Base-by-base conservation (phyloP, 2,329 filamentous ascomycete genomes). In the Thelonectria blattea region DNA sequence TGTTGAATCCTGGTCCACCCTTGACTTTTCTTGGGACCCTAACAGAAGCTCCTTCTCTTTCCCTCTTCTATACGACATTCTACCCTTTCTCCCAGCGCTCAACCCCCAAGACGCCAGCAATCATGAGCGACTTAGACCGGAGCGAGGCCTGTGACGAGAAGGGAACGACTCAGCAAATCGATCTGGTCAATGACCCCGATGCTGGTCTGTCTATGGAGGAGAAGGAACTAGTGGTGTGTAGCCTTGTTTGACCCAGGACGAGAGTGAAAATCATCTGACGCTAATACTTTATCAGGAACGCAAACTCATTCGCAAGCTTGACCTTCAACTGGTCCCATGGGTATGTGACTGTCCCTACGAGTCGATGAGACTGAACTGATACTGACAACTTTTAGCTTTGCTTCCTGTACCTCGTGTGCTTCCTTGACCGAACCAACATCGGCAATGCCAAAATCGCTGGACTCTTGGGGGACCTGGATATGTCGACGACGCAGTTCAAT, bases 351-450 rank as follows among this genome's bases (percentile, higher is more conserved):
- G 20, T 32, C 1, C 11, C 22, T 24, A 24, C 6, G 22, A 24
- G 22, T 30, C 30, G 46, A 11, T 20, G 9, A 34, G 18, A 50
- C 11, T 5, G 12, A 15, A 11, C 34, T 49, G n/a, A 52, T 57
- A 5, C 46, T 64, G 17, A 66, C 43, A 42, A 32, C 18, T 48
- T 34, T 10, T 53, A 82, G 83, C 84, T 92, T 12, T 89, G 86
- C 59, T 79, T 92, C 49, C 81, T 93, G 34, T 93, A 93, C 69
- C 81, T 93, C 2, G 82, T 92, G 53, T 89, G 88, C 61, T 93
- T 92, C 73, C 82, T 93, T 45, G 87, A 90, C 71, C 82, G 89
- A 14, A 93, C 91, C 24, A 94, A 95, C 69, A 91, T 93, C 60
- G 91, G 91, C 46, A 84, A 83, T 76, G 92, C 86, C 39, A 88